Evolutionary conservation across 1,284 basidiomycete species (phyloP), one percentile per base, ranked within the genome.

Genomic region (Hortiboletus rubellus): DNA sequence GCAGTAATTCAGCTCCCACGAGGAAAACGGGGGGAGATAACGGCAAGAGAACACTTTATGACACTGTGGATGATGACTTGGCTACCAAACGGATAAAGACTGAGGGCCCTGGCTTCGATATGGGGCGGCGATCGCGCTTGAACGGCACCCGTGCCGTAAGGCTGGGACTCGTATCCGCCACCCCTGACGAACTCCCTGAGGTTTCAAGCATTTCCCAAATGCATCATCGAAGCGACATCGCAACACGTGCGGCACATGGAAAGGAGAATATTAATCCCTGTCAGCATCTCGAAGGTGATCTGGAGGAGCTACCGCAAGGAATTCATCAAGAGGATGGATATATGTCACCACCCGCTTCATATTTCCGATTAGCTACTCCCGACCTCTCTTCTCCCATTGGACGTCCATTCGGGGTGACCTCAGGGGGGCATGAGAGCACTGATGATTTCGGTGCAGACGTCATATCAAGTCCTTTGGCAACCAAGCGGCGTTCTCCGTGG

Each of bases 251-350:
- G 47, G 30, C 59, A 47, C 57, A 70, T 5, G 74, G 69, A 51
- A 78, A 77, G 50, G 75, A 76, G 34, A 78, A 79, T 55, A 75
- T 77, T 27, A 71, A 75, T 33, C 68, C 67, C 47, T 69, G 70
- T 46, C 63, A 66, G 54, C 72, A 75, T 50, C 55, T 69, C 36
- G 73, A 72, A 22, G 63, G 67, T 30, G 41, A 63, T 51, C 51
- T 70, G 2, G 68, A 67, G 10, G 68, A 71, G 9, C 58, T 55
- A 52, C 60, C 59, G 12, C 65, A 63, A 44, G 38, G 54, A 42
- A 54, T 89, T 37, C 76, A 78, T 65, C 89, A 90, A 72, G 89
- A 91, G 67, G 88, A 89, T 63, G 89, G 89, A 38, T 91, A 91
- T 70, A 76, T 86, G 56, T 89, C 89, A 18, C 88, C 87, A 18